These are phyloP conservation scores for Flaveria linearis DNA, from an alignment of 129 eudicot species.

Conservation along the genomic window DNA sequence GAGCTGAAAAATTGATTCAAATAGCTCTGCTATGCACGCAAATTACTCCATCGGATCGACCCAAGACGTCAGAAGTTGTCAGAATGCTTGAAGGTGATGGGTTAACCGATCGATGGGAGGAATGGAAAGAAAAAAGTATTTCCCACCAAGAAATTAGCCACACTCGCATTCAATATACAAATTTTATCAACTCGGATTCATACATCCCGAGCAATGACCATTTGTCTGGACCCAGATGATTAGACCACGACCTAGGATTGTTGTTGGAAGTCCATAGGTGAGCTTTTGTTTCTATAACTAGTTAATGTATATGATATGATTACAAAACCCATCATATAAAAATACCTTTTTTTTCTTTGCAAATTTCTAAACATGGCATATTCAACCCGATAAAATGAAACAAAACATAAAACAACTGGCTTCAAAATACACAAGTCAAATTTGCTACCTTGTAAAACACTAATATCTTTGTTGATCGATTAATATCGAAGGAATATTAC, in stretches of 20 bases:
- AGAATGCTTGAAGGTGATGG: conserved; percentile 90
- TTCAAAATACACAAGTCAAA: neutral
- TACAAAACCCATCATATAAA: neutral
- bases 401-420: neutral
- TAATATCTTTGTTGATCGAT: conserved; percentile 7
- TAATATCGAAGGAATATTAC: conserved; percentile 11
- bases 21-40: conserved; percentile 84
- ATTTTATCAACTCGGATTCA: conserved; percentile 53
- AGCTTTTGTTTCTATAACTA: neutral
- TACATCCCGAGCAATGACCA: conserved; percentile 52
- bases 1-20: conserved; percentile 64
- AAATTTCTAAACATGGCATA: neutral
- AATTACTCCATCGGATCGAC: conserved; percentile 56
- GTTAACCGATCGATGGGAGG: conserved; percentile 69
- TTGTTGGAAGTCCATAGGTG: neutral
- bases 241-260: neutral
- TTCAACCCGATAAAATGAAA: neutral
- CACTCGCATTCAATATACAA: conserved; percentile 35
- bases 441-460: neutral
- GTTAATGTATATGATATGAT: neutral
- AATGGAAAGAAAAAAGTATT: conserved; percentile 67
- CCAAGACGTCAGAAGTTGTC: conserved; percentile 84
- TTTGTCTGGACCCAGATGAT: conserved; percentile 73
- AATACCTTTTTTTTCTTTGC: neutral
- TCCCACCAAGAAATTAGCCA: conserved; percentile 47